Evolutionary conservation across 306 rosid genomes (phyloP).

Genomic region (Macrotyloma uniflorum): DNA sequence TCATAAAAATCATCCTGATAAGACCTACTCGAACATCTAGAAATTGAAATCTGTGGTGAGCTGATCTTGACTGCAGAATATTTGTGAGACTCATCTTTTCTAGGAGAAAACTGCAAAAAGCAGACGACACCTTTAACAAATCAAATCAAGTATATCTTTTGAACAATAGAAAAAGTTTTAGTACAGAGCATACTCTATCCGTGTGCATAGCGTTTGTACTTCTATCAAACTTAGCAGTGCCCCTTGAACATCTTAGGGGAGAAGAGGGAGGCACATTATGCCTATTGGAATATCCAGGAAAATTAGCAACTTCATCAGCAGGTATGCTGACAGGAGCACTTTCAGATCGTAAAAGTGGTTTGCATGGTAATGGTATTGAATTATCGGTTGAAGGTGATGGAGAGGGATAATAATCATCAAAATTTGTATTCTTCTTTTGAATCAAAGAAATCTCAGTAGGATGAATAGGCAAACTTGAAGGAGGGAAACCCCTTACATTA

Average conservation of each 20-base stretch:
- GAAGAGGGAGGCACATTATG: constrained; percentile 69
- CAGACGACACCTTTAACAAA: constrained; percentile 33
- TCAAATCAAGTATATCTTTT: background rate
- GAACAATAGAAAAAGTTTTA: background rate
- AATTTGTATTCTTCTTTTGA: constrained; percentile 55
- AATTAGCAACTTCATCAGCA: constrained; percentile 52
- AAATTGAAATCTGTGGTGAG: constrained; percentile 60
- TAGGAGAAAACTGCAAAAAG: constrained; percentile 58
- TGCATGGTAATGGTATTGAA: constrained; percentile 56
- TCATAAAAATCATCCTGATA: constrained; percentile 71
- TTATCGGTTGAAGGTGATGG: constrained; percentile 65
- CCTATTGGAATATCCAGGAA: constrained; percentile 47
- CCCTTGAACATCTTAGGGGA: constrained; percentile 47
- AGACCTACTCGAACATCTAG: constrained; percentile 89
- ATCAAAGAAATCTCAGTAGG: constrained; percentile 59
- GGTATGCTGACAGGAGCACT: constrained; percentile 79
- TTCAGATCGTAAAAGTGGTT: constrained; percentile 67
- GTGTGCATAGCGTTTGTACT: constrained; percentile 44
- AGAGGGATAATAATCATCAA: constrained; percentile 69
- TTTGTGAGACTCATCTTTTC: constrained; percentile 63
- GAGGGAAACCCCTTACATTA: constrained; percentile 54
- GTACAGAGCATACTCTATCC: constrained; percentile 62
- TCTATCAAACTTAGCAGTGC: constrained; percentile 52
- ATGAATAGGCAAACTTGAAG: constrained; percentile 71
- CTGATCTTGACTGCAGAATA: constrained; percentile 56